Evolutionary conservation across 2,329 filamentous ascomycete genomes (phyloP), one percentile per base, ranked within the genome.

Genomic region (Fusarium tjaetaba): DNA sequence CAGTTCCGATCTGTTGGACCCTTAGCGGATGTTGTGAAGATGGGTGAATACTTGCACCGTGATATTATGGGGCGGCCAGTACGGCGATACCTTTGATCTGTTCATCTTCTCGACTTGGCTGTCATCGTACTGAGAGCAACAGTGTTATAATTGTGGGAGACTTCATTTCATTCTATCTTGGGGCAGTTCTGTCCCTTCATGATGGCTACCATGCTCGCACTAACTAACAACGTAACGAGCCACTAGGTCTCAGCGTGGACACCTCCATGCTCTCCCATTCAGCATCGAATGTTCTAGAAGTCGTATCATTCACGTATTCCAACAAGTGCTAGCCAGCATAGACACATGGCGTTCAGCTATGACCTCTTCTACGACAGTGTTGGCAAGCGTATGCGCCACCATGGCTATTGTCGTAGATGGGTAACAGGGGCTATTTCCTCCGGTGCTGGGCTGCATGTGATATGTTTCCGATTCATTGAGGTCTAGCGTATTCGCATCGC

Each of bases 81-180:
- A 4, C 34, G 11, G 26, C 7, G 34, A 39, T 10, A 9, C 11
- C 4, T 16, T 22, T 9, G 2, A 16, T 7, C 5, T 28, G 7
- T 13, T 4, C 14, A 13, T 2, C 1, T 15, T 9, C 13, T 11
- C 2, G 2, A 9, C 13, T 16, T 16, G 6, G 5, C 4, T 16
- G 5, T 6, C n/a, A 0, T 22, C 10, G 7, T 2, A 11, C n/a
- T 28, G 20, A 34, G 32, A 34, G 32, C 2, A 34, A 14, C 32
- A 34, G 13, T 7, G 32, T 34, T 15, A 34, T 15, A 7, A 34
- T 14, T 34, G 5, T 15, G 14, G 6, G 13, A 14, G 13, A 7
- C 32, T 34, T 34, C 32, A 14, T 34, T 14, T 34, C 34, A 18
- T 36, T 36, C 34, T 18, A 18, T 7, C 34, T 22, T 18, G 5